These are phyloP conservation scores for Dactylella cylindrospora DNA, from an alignment of 2,329 filamentous ascomycete genomes.

Conservation along the genomic window DNA sequence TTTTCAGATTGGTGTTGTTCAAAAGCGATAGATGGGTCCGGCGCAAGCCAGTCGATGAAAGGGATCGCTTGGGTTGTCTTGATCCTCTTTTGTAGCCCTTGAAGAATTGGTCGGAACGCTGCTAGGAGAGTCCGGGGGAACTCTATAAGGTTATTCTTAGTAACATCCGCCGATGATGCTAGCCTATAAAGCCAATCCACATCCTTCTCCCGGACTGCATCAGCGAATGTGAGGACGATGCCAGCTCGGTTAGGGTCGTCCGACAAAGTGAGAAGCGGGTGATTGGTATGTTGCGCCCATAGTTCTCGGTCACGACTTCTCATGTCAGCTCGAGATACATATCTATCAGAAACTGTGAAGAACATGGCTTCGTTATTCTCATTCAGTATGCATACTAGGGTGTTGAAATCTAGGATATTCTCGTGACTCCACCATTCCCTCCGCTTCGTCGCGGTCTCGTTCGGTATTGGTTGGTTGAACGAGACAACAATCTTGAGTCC, in stretches of 20 bases:
- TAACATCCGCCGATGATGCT: neutral
- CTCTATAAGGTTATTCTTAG: conserved; percentile 57
- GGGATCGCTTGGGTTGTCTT: conserved; percentile 55
- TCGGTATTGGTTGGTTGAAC: conserved; percentile 43
- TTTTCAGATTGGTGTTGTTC: conserved; percentile 13
- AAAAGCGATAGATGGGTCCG: conserved; percentile 42
- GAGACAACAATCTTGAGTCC: conserved; percentile 41
- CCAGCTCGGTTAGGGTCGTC: conserved; percentile 46
- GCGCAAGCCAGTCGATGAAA: conserved; percentile 57
- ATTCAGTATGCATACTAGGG: conserved; percentile 45
- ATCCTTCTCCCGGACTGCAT: conserved; percentile 45
- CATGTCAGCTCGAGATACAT: conserved; percentile 14
- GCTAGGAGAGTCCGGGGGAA: conserved; percentile 64
- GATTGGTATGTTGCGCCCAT: conserved; percentile 10
- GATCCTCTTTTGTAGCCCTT: conserved; percentile 60
- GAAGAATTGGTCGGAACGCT: conserved; percentile 61
- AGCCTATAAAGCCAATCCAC: conserved; percentile 20
- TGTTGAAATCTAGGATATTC: conserved; percentile 42
- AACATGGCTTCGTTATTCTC: conserved; percentile 33
- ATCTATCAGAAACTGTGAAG: conserved; percentile 44
- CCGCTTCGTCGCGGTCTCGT: conserved; percentile 6
- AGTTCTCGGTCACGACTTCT: conserved; percentile 11
- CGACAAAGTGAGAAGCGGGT: conserved; percentile 29
- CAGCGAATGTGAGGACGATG: conserved; percentile 45
- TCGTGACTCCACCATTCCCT: conserved; percentile 46